Base-by-base conservation (phyloP, 2,329 filamentous ascomycete species). In the Aureobasidium subglaciale region DNA sequence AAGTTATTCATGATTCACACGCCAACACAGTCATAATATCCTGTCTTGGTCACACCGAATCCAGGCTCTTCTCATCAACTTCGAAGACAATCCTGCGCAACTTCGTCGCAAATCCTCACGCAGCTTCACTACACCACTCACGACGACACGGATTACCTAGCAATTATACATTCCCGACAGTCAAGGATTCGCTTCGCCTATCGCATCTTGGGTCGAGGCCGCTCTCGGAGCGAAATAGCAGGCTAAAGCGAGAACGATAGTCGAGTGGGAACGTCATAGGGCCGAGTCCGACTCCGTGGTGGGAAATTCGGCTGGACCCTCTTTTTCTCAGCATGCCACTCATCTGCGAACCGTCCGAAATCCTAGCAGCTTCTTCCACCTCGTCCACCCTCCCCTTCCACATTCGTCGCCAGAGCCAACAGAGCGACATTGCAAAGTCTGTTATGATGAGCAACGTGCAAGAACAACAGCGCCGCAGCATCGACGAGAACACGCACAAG, bases 381-480 rank as follows among this genome's bases (percentile, higher is more conserved):
- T 42, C 50, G 37, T 54, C 50, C 38, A 48, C 53, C 49, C 32
- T 54, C 24, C 48, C 56, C 22, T 41, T 41, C 38, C 59, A 60
- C 37, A 66, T 62, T 52, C 66, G 67, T 25, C 61, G 68, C 37
- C 68, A 70, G 48, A 66, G 63, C 48, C 62, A 66, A 53, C 67
- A 67, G 40, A 63, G 62, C 7, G 59, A 58, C 42, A 60, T 67
- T 50, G 65, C 63, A 24, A 65, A 64, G 54, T 58, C 61, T 54
- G 63, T 60, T 35, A 68, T 68, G 62, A 60, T 63, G 40, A 58
- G 63, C 55, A 68, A 59, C 57, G 60, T 48, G 45, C 59, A 59
- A 11, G 43, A 50, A 15, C 20, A 49, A 35, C 48, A 48, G 20
- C 54, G 27, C 41, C 30, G 43, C 18, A 55, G 40, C 54, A 58